Evolutionary conservation across 805 yeast genomes (phyloP).

Genomic region (Ogataea paraovalis): DNA sequence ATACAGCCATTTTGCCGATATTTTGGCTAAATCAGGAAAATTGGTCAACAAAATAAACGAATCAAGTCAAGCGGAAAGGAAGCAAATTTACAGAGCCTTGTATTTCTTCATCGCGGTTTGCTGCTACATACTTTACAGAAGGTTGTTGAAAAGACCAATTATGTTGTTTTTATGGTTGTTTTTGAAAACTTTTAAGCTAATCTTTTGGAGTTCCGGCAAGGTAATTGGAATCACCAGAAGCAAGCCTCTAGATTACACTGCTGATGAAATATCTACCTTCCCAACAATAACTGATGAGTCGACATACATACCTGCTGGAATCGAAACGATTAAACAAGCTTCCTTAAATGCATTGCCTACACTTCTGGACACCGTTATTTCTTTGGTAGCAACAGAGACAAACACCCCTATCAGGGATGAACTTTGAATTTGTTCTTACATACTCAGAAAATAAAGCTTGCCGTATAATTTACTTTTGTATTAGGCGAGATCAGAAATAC

Average conservation of each 20-base stretch:
- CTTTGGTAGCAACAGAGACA: not conserved
- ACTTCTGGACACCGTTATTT: not conserved
- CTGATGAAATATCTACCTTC: not conserved
- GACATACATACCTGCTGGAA: not conserved
- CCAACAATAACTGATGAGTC: not conserved
- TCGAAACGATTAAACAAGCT: not conserved
- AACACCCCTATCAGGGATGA: not conserved
- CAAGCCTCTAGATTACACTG: not conserved
- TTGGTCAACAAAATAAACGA: slow-evolving; percentile 50
- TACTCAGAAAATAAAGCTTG: no score
- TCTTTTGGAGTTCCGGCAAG: slow-evolving; percentile 14
- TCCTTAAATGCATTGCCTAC: not conserved
- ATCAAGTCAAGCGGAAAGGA: slow-evolving; percentile 45
- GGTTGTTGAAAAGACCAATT: slow-evolving; percentile 44
- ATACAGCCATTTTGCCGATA: slow-evolving; percentile 37
- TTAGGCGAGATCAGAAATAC: not conserved
- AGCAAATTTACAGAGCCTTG: slow-evolving; percentile 44
- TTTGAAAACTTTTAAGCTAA: slow-evolving; percentile 32
- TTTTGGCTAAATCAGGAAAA: slow-evolving; percentile 39
- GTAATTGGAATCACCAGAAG: slow-evolving; percentile 1
- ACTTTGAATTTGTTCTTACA: no score
- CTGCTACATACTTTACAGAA: slow-evolving; percentile 46
- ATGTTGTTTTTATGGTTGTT: slow-evolving; percentile 43
- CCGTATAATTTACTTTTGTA: no score
- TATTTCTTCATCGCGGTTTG: slow-evolving; percentile 44